phyloP scores from a whole-genome alignment of 1,284 basidiomycete genomes.

The Violaceomyces palustris region DNA sequence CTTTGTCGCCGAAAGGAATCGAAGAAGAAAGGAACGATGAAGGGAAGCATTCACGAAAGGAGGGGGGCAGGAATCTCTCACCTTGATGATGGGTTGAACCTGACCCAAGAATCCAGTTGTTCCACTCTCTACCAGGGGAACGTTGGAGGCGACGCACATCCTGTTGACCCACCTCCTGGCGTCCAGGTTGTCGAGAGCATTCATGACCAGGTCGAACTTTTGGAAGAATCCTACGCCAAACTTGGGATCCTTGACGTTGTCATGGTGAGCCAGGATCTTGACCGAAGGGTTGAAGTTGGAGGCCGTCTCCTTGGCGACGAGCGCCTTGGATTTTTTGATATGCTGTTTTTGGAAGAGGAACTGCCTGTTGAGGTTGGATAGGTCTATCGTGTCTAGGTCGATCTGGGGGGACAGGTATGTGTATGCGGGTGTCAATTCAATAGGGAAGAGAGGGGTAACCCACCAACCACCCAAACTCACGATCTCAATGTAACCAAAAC shows the following conservation, averaged over 20 bases:
- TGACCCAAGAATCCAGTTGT: conserved; percentile 90
- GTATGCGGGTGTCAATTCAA: not conserved
- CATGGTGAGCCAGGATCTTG: conserved; percentile 80
- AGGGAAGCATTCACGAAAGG: not conserved
- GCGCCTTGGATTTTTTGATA: conserved; percentile 90
- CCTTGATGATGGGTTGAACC: conserved; percentile 59
- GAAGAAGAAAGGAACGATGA: not conserved
- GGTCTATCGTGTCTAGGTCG: conserved; percentile 96
- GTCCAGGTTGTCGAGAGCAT: conserved; percentile 81
- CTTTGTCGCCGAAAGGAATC: too few species aligned
- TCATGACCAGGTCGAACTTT: conserved; percentile 85
- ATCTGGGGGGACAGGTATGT: conserved; percentile 58
- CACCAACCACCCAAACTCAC: conserved; percentile 32
- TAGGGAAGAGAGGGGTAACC: not conserved
- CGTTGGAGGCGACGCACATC: conserved; percentile 85
- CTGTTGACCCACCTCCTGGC: conserved; percentile 65
- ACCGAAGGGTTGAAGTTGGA: conserved; percentile 87
- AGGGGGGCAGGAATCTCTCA: too few species aligned
- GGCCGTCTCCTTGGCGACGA: conserved; percentile 86
- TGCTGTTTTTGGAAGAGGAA: conserved; percentile 97
- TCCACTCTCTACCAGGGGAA: conserved; percentile 91
- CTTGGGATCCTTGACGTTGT: conserved; percentile 88
- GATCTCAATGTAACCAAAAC: conserved; percentile 82
- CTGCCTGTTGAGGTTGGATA: conserved; percentile 95
- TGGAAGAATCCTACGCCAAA: conserved; percentile 88